Conservation (phyloP, 805 yeast genomes). For the Barnettozyma siamensis region DNA sequence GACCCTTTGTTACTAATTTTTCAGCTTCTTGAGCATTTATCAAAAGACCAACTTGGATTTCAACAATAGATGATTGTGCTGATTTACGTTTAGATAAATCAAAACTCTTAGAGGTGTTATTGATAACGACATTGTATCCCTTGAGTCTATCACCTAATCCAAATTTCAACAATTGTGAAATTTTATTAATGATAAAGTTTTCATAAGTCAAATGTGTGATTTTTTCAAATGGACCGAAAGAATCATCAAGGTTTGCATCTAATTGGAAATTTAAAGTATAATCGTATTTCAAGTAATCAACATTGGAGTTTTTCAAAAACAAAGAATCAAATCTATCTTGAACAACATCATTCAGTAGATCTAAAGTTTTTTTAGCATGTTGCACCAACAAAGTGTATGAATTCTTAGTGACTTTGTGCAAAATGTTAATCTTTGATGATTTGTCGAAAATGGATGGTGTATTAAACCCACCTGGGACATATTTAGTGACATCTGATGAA, state of each 20-base stretch:
- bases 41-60: constrained; percentile 53
- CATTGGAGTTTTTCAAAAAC: constrained; percentile 56
- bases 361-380: constrained; percentile 64
- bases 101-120: constrained; percentile 18
- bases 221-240: constrained; percentile 66
- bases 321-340: constrained; percentile 78
- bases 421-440: constrained; percentile 65
- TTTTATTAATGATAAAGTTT: constrained; percentile 54
- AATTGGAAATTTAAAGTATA: constrained; percentile 43
- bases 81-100: constrained; percentile 50
- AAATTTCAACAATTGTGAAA: constrained; percentile 49
- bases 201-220: constrained; percentile 67
- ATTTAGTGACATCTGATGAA: constrained; percentile 30
- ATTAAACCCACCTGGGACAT: constrained; percentile 54
- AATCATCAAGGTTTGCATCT: constrained; percentile 32
- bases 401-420: constrained; percentile 73
- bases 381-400: constrained; percentile 57
- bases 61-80: constrained; percentile 24
- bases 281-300: constrained; percentile 61
- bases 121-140: constrained; percentile 30
- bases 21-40: constrained; percentile 72
- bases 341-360: constrained; percentile 68
- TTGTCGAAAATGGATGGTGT: constrained; percentile 76
- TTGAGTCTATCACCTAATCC: constrained; percentile 49
- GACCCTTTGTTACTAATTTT: constrained; percentile 82